These are phyloP conservation scores for Globisporangium alternatum DNA, from an alignment of 352 stramenopile genomes.

Conservation along the genomic window DNA sequence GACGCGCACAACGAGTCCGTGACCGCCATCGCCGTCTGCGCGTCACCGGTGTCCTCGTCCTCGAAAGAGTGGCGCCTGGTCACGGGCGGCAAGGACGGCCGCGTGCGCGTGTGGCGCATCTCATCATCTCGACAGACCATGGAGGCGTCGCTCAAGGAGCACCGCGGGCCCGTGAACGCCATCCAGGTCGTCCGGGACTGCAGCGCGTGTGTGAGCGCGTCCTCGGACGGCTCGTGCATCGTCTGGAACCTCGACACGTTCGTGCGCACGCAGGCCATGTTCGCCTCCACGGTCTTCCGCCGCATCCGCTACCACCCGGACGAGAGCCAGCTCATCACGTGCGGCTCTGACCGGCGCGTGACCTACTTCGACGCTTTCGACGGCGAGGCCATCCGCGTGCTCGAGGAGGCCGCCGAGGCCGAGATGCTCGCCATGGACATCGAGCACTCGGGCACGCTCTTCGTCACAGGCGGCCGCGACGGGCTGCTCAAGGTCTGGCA, in stretches of 20 bases:
- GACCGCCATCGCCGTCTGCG: constrained; percentile 89
- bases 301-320: constrained; percentile 94
- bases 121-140: constrained; percentile 91
- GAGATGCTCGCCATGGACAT: constrained; percentile 95
- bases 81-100: constrained; percentile 93
- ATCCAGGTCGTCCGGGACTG: constrained; percentile 81
- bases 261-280: constrained; percentile 93
- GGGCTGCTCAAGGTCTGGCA: constrained; percentile 94
- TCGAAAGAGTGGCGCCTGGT: constrained; percentile 85
- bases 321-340: constrained; percentile 95
- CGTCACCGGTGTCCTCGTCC: constrained; percentile 43
- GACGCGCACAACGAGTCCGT: constrained; percentile 95
- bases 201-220: constrained; percentile 73
- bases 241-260: constrained; percentile 95
- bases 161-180: constrained; percentile 91
- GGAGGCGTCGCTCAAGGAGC: constrained; percentile 95
- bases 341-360: constrained; percentile 93
- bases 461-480: constrained; percentile 91
- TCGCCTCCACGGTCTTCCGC: constrained; percentile 95
- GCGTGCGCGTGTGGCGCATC: constrained; percentile 94
- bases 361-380: constrained; percentile 97
- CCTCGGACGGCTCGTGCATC: constrained; percentile 91
- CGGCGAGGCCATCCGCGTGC: constrained; percentile 91
- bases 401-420: constrained; percentile 88
- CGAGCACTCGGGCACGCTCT: constrained; percentile 82